phyloP scores from a whole-genome alignment of 1,284 basidiomycete genomes.

The Apiotrichum siamense region DNA sequence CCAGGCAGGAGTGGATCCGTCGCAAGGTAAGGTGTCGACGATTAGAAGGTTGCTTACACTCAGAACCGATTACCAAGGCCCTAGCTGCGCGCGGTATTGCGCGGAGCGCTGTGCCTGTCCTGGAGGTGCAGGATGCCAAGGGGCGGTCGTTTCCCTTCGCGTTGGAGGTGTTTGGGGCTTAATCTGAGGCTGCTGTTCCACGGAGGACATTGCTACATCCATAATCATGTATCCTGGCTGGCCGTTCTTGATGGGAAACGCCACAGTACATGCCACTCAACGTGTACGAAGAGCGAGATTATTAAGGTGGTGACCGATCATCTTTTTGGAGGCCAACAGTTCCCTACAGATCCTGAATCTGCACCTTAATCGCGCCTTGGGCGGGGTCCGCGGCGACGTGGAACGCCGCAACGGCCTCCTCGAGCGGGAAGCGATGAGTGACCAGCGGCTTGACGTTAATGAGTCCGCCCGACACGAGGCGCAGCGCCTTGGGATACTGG shows the following conservation, averaged over 20 bases:
- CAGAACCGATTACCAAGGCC: constrained; percentile 2
- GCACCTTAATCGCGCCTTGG: constrained; percentile 47
- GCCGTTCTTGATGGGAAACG: no score
- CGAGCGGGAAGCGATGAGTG: constrained; percentile 72
- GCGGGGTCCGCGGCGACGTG: constrained; percentile 49
- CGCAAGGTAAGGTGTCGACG: background rate
- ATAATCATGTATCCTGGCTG: no score
- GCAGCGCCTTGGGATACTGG: constrained; percentile 71
- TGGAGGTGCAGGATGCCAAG: constrained; percentile 1
- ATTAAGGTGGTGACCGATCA: no score
- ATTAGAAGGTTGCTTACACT: background rate
- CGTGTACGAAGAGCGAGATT: no score
- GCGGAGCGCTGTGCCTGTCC: constrained; percentile 8
- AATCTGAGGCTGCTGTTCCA: background rate
- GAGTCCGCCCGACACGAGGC: constrained; percentile 68
- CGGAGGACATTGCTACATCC: background rate
- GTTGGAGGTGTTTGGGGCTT: constrained; percentile 15
- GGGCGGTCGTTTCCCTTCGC: constrained; percentile 1
- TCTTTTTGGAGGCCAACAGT: no score
- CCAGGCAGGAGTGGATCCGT: background rate
- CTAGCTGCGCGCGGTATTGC: background rate
- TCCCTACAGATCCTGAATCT: no score
- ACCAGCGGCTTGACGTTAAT: constrained; percentile 83
- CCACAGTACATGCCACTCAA: no score
- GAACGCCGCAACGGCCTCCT: constrained; percentile 72